Percentiles rank a stretch among this genome's conserved stretches.
phyloP scores from a whole-genome alignment of 176 grass and related monocot species.

The Carex kokanica region DNA sequence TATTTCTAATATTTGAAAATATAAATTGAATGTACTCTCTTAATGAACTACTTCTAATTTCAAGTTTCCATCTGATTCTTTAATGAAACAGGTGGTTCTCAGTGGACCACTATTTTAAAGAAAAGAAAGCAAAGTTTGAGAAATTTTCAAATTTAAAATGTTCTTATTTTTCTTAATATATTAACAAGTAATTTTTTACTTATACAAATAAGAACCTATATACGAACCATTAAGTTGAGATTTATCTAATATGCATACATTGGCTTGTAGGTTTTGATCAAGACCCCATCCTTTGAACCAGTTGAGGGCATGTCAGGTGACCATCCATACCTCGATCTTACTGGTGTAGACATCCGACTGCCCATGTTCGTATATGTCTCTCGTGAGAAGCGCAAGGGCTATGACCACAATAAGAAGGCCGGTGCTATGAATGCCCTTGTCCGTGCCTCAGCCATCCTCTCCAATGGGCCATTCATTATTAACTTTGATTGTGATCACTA shows the following conservation, averaged over 20 bases:
- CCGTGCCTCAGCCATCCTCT: constrained; percentile 74
- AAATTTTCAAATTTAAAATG: not conserved
- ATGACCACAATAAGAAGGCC: constrained; percentile 95
- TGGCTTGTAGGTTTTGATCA: constrained; percentile 51
- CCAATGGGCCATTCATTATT: constrained; percentile 89
- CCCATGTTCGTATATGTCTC: constrained; percentile 88
- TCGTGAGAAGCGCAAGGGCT: constrained; percentile 75
- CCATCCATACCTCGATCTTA: constrained; percentile 63
- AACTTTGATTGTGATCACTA: constrained; percentile 99
- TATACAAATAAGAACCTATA: not conserved
- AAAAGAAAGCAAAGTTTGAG: no score
- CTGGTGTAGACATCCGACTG: constrained; percentile 60
- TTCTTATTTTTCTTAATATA: not conserved
- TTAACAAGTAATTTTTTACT: not conserved
- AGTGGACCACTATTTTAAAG: no score
- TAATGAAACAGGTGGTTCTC: no score
- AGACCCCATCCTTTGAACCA: constrained; percentile 50
- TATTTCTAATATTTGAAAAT: not conserved
- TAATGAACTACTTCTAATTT: not conserved
- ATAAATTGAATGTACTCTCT: not conserved
- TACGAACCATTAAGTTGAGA: not conserved
- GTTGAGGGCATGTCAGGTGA: constrained; percentile 37
- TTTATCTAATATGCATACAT: constrained; percentile 2
- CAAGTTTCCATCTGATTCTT: not conserved
- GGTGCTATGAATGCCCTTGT: constrained; percentile 95